Evolutionary conservation across 2,329 filamentous ascomycete species (phyloP), one percentile per base, ranked within the genome.

Genomic region (Davidsoniella eucalypti): DNA sequence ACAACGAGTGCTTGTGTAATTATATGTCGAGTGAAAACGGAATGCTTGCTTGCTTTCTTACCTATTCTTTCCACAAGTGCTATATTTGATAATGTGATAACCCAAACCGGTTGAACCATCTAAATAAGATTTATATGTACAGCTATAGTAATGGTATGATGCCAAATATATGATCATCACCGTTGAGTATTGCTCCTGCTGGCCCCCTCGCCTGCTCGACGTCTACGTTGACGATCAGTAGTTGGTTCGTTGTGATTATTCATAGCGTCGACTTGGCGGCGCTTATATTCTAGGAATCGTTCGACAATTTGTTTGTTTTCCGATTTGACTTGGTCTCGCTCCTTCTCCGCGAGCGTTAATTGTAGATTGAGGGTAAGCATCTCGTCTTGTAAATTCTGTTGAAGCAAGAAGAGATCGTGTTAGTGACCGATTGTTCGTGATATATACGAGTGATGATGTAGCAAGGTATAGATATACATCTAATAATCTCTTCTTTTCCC

Each of bases 271-370:
- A 92, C 84, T 9, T 85, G 90, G 67, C 95, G 88, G 61, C 81
- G 75, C 3, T 92, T 92, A 55, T 82, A 73, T 60, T 78, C 79
- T 83, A 96, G 88, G 87, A 88, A 96, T 50, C 92, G 74, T 62
- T 87, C 82, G 49, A 95, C 80, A 50, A 98, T 71, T 57, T 94
- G 84, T 60, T 85, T 80, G 61, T 96, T 96, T 63, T 96, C 92
- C 53, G 72, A 73, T 61, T 80, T 76, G 55, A 94, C 68, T 63
- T 78, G 80, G 61, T 82, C 78, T 25, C 75, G 72, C 60, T 79
- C 78, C 61, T 88, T 76, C 62, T 93, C 87, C 2, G 82, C 80
- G 69, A 95, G 77, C 57, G 92, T 87, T 41, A 95, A 71, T 64
- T 96, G 84, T 56, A 96, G 70, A 57, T 88, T 88, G 44, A 95